Base-by-base conservation (phyloP, 2,329 filamentous ascomycete genomes). In the Davidsoniella eucalypti region DNA sequence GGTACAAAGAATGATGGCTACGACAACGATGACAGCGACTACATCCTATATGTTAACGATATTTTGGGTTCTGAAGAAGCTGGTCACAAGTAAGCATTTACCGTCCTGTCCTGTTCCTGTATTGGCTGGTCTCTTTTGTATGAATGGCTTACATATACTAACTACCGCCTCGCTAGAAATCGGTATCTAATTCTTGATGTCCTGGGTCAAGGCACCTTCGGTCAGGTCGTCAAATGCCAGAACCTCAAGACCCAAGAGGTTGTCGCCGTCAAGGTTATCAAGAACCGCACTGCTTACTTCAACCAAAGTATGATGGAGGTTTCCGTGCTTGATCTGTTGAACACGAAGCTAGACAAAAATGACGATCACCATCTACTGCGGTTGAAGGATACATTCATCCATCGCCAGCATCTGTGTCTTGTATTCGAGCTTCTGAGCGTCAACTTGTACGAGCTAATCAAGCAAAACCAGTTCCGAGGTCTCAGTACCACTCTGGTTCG, bases 241-340 rank as follows among this genome's bases (percentile, higher is more conserved):
- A 98, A 98, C 60, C 67, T 98, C 59, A 95, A 94, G 68, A 96
- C 92, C 0, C 88, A 95, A 64, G 92, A 98, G 66, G 92, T 98
- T 38, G 92, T 98, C 42, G 92, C 92, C 3, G 92, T 98, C 57
- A 98, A 98, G 68, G 92, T 98, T 50, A 92, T 98, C 69, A 98
- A 98, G 69, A 98, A 98, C 66, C 82, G 90, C 60, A 98, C 92
- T 1, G 92, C 92, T 37, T 98, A 98, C 65, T 98, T 98, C 70
- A 98, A 98, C 63, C 92, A 98, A 66, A 96, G 92, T 65, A 98
- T 98, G 92, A 98, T 98, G 92, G 92, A 98, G 63, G 92, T 98
- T 29, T 98, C 92, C 1, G 92, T 98, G 21, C 72, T 98, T 52
- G 92, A 98, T 65, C 63, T 98, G 72, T 76, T 98, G 61, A 98